Base-by-base conservation (phyloP, 345 rosid genomes). In the Syzygium oleosum region DNA sequence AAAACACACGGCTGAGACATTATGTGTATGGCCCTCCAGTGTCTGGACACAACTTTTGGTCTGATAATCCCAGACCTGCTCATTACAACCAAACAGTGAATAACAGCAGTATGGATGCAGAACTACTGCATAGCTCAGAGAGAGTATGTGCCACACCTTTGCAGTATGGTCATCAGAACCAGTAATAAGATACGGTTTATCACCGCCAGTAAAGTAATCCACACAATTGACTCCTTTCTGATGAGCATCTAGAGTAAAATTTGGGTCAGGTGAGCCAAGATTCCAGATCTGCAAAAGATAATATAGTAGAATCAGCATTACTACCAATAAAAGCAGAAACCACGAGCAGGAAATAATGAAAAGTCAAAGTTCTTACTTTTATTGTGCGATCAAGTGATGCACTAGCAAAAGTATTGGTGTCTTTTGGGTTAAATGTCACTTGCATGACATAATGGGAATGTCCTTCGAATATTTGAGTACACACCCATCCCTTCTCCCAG, bases 121-220 rank as follows among this genome's bases (percentile, higher is more conserved):
- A 84, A 84, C 49, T 17, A 52, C 17, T 84, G 27, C 63, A 84
- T 53, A 6, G n/a, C 86, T 9, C 46, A 52, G 22, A 38, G 27
- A 73, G 49, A 73, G 83, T 38, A 38, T 19, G 85, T 89, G 25
- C 84, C 93, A 90, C 65, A 97, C 99, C 98, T 96, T 97, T 52
- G 97, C 99, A 88, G 98, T 93, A 89, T 91, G 96, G 92, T 96
- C 99, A 90, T 97, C 98, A 84, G 99, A 97, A 85, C 99, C 99
- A 87, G 96, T 95, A 84, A 97, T 93, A 23, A 97, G 91, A 90
- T 93, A 95, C 9, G 93, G 93, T 86, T 95, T 95, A 91, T 95
- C 97, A 87, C 94, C 95, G 31, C 92, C 94, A 84, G 93, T 92
- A 85, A 95, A 95, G 96, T 96, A 95, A 88, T 97, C 96, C 38